These are phyloP conservation scores for Gilbertella persicaria DNA, from an alignment of 371 early-diverging fungal species.

Conservation along the genomic window DNA sequence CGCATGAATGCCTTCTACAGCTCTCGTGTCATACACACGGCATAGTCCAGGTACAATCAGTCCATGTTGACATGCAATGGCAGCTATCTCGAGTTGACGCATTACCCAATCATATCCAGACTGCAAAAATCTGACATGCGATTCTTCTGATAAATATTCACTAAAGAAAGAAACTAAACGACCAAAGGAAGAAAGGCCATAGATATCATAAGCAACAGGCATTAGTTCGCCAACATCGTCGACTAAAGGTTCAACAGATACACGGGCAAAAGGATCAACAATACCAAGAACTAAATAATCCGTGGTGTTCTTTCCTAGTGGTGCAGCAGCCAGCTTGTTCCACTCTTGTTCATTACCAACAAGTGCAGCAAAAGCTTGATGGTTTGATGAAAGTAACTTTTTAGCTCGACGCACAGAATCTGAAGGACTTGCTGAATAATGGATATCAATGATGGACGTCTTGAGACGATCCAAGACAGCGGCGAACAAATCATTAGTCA, in stretches of 20 bases:
- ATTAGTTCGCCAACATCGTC: conserved; percentile 36
- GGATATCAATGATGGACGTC: conserved; percentile 44
- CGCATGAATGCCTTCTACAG: conserved; percentile 21
- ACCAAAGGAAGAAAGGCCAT: conserved; percentile 58
- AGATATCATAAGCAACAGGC: conserved; percentile 49
- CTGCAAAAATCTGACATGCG: not conserved
- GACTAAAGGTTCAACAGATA: conserved; percentile 17
- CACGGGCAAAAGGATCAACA: conserved; percentile 18
- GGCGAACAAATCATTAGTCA: conserved; percentile 6
- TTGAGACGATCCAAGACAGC: conserved; percentile 40
- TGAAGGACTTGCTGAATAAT: conserved; percentile 34
- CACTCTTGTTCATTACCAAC: conserved; percentile 29
- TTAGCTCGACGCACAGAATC: conserved; percentile 27
- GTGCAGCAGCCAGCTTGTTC: conserved; percentile 6
- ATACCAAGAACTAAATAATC: conserved; percentile 25
- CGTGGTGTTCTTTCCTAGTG: conserved; percentile 19
- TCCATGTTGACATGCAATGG: conserved; percentile 38
- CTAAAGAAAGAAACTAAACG: conserved; percentile 52
- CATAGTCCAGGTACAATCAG: conserved; percentile 23
- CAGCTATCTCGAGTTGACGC: conserved; percentile 38
- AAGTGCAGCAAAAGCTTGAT: conserved; percentile 2
- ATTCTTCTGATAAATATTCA: conserved; percentile 33
- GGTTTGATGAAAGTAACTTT: conserved; percentile 3
- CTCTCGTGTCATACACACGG: conserved; percentile 27
- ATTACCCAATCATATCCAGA: conserved; percentile 36